Percentiles rank a stretch among this genome's conserved stretches.
Conservation (phyloP, 371 early-diverging fungal genomes). For the Mucor racemosus region DNA sequence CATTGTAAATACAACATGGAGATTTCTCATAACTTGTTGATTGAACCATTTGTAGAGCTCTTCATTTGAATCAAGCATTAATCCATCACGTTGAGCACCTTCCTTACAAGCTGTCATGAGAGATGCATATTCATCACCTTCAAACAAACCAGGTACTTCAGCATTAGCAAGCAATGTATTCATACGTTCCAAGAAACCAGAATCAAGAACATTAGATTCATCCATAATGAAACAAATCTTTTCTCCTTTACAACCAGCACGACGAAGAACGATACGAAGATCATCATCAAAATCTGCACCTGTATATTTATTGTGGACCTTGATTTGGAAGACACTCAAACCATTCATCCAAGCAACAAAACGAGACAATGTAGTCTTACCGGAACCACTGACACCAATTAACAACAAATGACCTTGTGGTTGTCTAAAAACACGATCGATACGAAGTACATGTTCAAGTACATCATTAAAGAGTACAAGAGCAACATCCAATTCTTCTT, state of each 20-base stretch:
- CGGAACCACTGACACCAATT: slow-evolving; percentile 97
- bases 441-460: slow-evolving; percentile 96
- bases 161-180: slow-evolving; percentile 98
- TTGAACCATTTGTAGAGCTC: slow-evolving; percentile 98
- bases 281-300: slow-evolving; percentile 98
- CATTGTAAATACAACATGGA: slow-evolving; percentile 99
- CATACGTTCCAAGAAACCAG: slow-evolving; percentile 98
- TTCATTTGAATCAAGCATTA: slow-evolving; percentile 92
- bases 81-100: slow-evolving; percentile 91
- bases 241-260: slow-evolving; percentile 97
- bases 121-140: slow-evolving; percentile 97
- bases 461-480: slow-evolving; percentile 97
- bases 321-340: slow-evolving; percentile 93
- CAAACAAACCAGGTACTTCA: slow-evolving; percentile 98
- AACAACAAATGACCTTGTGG: slow-evolving; percentile 97
- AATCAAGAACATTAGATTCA: slow-evolving; percentile 95
- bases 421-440: slow-evolving; percentile 98
- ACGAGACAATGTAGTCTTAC: slow-evolving; percentile 95
- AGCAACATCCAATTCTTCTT: slow-evolving; percentile 97
- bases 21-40: slow-evolving; percentile 93
- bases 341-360: slow-evolving; percentile 99
- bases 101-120: slow-evolving; percentile 96
- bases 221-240: slow-evolving; percentile 98
- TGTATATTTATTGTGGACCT: slow-evolving; percentile 95
- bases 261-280: slow-evolving; percentile 86